Evolutionary conservation across 1,139 yeast species (phyloP), one percentile per base, ranked within the genome.

Genomic region (Yueomyces sp.): DNA sequence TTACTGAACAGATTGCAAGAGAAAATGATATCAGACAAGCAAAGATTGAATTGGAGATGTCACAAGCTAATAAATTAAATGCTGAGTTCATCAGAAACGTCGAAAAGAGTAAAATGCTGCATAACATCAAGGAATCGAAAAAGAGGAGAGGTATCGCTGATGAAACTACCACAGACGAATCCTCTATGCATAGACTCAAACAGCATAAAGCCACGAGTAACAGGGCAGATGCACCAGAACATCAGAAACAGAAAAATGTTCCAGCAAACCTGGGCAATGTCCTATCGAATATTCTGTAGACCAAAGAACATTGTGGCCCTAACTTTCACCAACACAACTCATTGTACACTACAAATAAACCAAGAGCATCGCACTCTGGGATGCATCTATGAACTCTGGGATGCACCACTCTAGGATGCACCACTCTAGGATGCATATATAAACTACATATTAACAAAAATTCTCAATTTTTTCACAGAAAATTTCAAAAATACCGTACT

Each of bases 11-110:
- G 59, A 84, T 91, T 51, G 89, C 96, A 4, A 77, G 76, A 55
- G 98, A 91, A 63, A 81, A 83, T 51, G 96, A 89, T 60, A 72
- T 82, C 38, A 77, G 96, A 64, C 95, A 86, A 57, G 78, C 91
- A 44, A 86, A 85, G 64, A 69, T 91, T 56, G 79, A 89, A 44
- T 74, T 93, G 49, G 97, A 93, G 62, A 75, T 91, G 39, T 76
- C 94, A 1, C 96, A 85, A 61, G 96, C 94, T 42, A 82, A 80
- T 48, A 81, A 84, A 54, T 73, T 89, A 62, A 89, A 87, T 65
- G 85, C 86, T 64, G 75, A 81, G 28, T 93, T 81, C 59, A 73
- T 89, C 45, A 74, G 74, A 51, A 89, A 87, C 54, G 91, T 91
- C 35, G 97, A 89, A 59, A 78, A 76, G 53, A 79, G 94, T 47